Conservation (phyloP, 768 basidiomycete species). For the Amanita polypyramis region DNA sequence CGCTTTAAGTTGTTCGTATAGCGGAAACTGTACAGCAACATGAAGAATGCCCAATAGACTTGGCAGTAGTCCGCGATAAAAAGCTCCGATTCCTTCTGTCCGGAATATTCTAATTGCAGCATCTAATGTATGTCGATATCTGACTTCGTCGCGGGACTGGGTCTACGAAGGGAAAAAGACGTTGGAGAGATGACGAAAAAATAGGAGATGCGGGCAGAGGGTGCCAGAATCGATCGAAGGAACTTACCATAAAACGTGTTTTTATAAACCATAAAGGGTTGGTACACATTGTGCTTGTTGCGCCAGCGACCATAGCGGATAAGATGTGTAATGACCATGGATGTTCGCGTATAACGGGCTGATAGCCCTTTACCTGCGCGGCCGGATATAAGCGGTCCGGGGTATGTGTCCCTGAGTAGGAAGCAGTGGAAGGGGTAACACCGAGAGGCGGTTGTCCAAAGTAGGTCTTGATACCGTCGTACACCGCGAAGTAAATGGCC, state of each 20-base stretch:
- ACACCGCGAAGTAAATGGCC: conserved; percentile 98
- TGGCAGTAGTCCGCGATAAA: conserved; percentile 93
- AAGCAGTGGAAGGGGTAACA: conserved; percentile 7
- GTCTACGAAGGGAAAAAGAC: conserved; percentile 44
- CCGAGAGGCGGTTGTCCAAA: conserved; percentile 61
- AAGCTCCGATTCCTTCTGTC: conserved; percentile 76
- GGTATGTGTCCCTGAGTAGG: conserved; percentile 6
- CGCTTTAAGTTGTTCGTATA: conserved; percentile 88
- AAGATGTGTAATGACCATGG: conserved; percentile 84
- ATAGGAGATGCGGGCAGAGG: background rate
- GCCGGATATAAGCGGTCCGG: conserved; percentile 63
- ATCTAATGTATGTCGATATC: conserved; percentile 85
- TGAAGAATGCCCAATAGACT: conserved; percentile 88
- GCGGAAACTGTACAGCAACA: conserved; percentile 94
- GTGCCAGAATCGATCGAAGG: conserved; percentile 10
- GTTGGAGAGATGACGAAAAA: background rate
- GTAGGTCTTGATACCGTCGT: conserved; percentile 85
- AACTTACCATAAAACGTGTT: conserved; percentile 89
- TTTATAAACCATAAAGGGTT: conserved; percentile 99
- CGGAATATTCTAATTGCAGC: conserved; percentile 86
- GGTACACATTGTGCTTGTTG: conserved; percentile 84
- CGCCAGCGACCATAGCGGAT: conserved; percentile 95
- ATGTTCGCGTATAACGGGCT: conserved; percentile 70
- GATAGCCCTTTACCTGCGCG: conserved; percentile 78
- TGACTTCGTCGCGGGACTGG: conserved; percentile 65